phyloP scores from a whole-genome alignment of 2,329 filamentous ascomycete species.

The Neurospora sp. region DNA sequence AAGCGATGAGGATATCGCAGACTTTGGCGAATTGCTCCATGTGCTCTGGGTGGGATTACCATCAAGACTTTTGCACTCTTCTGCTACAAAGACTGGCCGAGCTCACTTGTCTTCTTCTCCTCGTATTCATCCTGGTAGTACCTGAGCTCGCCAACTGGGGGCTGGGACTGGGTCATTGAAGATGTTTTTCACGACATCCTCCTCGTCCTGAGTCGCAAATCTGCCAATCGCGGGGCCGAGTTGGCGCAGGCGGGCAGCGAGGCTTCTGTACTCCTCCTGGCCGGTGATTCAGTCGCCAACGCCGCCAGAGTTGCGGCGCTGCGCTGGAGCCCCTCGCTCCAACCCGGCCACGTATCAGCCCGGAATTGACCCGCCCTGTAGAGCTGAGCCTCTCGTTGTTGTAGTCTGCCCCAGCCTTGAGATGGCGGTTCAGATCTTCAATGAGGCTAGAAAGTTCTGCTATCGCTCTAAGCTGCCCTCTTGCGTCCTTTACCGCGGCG shows the following conservation, averaged over 20 bases:
- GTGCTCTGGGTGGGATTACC: constrained; percentile 38
- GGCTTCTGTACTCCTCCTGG: neutral
- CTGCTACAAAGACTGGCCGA: neutral
- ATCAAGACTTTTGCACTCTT: neutral
- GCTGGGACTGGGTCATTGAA: neutral
- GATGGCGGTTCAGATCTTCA: constrained; percentile 74
- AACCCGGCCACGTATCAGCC: constrained; percentile 47
- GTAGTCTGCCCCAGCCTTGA: constrained; percentile 70
- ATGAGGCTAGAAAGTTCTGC: constrained; percentile 83
- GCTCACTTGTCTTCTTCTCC: neutral
- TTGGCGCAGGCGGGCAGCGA: neutral
- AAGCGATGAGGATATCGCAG: constrained; percentile 81
- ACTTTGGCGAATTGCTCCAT: constrained; percentile 53
- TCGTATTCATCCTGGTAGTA: neutral
- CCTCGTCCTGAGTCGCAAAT: neutral
- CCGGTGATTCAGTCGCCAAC: neutral
- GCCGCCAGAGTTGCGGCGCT: too few relatives aligned
- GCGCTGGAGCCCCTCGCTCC: constrained; percentile 52
- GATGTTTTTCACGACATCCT: neutral
- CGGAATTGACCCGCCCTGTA: constrained; percentile 36
- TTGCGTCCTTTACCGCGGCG: constrained; percentile 80
- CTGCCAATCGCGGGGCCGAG: neutral
- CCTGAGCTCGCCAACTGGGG: neutral
- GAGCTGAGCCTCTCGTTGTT: constrained; percentile 79
- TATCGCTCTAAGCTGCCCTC: constrained; percentile 93